Base-by-base conservation (phyloP, 2,329 filamentous ascomycete species). In the Epichloe amarillans region DNA sequence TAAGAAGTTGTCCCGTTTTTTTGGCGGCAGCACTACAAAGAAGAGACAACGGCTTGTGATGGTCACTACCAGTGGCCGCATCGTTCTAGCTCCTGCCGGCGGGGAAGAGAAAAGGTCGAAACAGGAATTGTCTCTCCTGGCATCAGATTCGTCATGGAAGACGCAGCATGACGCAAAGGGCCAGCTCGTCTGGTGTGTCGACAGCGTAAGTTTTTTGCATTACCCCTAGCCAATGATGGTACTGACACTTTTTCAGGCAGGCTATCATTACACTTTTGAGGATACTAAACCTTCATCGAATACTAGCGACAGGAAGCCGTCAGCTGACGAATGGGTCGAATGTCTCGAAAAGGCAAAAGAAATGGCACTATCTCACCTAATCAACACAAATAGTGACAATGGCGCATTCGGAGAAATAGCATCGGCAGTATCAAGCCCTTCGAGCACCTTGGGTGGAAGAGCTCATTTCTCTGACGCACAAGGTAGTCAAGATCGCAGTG, bases 101-200 rank as follows among this genome's bases (percentile, higher is more conserved):
- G 93, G 91, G 0, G 93, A 95, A 56, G 91, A 97, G 64, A 98
- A 98, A 71, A 90, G 93, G 66, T 79, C 88, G 21, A 98, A 98
- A 65, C 79, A 88, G 60, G 93, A 98, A 58, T 80, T 98, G 37
- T 88, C 87, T n/a, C 74, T 98, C 26, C 71, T 95, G 19, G 76
- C 77, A 2, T 72, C 84, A 2, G 89, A 88, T 49, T 88, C 83
- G 58, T 73, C 79, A 26, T 97, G 88, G 82, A 84, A 80, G 63
- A 88, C 77, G 49, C 87, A 86, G 58, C 78, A 83, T 44, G 93
- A 95, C 66, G 75, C 81, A n/a, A 96, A 95, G 67, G 90, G 89
- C 26, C 78, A 91, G 68, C 84, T 83, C 30, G 83, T 86, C 53
- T 97, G 89, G 88, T 84, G 84, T 67, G 84, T 97, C 49, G 89